A percentile compares a stretch with the other conserved stretches of the same genome.
These are phyloP conservation scores for Plasmodium gonderi DNA, from an alignment of 169 alveolate species.

Conservation along the genomic window DNA sequence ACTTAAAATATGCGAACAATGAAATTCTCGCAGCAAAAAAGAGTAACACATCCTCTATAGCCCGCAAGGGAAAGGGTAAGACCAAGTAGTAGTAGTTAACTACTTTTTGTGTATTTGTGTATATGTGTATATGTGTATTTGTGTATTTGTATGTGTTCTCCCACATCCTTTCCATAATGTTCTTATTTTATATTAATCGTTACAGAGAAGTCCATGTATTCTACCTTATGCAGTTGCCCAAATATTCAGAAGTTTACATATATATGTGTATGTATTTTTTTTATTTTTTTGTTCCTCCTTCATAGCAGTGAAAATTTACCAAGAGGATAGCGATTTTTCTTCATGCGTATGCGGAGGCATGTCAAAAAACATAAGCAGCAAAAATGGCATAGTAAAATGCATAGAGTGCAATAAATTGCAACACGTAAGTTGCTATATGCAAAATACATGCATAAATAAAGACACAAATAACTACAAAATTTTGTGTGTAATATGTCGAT, in stretches of 20 bases:
- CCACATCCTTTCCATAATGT: too few relatives aligned
- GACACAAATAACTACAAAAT: slow-evolving; percentile 75
- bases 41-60: neutral
- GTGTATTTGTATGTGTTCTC: neutral
- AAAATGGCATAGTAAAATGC: slow-evolving; percentile 63
- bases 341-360: slow-evolving; percentile 74
- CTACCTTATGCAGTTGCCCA: neutral
- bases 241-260: neutral
- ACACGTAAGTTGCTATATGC: slow-evolving; percentile 62
- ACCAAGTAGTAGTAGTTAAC: too few relatives aligned
- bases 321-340: slow-evolving; percentile 65
- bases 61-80: slow-evolving; percentile 61
- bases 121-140: neutral
- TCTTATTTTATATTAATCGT: too few relatives aligned
- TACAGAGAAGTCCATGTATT: too few relatives aligned
- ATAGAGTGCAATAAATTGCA: slow-evolving; percentile 62
- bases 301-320: slow-evolving; percentile 31
- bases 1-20: neutral
- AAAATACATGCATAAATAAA: slow-evolving; percentile 51
- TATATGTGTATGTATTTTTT: neutral
- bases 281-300: neutral
- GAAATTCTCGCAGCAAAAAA: slow-evolving; percentile 20
- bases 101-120: neutral
- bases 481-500: slow-evolving; percentile 81
- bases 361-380: slow-evolving; percentile 25